phyloP scores from a whole-genome alignment of 2,329 filamentous ascomycete species.

The Sarocladium strictum region DNA sequence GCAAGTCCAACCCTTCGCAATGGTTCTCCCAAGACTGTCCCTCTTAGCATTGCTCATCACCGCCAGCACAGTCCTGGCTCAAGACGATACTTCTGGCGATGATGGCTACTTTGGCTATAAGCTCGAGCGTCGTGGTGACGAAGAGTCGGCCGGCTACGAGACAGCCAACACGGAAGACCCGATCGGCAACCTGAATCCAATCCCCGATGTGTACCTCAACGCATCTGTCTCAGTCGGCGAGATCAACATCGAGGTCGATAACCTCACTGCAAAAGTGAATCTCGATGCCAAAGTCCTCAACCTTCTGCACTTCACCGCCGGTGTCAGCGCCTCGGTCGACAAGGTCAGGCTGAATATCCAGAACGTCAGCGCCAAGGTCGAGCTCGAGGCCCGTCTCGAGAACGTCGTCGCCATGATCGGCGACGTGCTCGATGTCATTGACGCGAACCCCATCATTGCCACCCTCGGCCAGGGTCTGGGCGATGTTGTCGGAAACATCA shows the following conservation, averaged over 20 bases:
- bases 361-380: constrained; percentile 51
- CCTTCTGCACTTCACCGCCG: constrained; percentile 54
- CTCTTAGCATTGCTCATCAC: constrained; percentile 19
- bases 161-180: constrained; percentile 42
- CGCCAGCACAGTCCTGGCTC: constrained; percentile 24
- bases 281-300: constrained; percentile 30
- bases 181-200: constrained; percentile 33
- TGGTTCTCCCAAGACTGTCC: not conserved
- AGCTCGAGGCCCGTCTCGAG: constrained; percentile 52
- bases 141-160: constrained; percentile 45
- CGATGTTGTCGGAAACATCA: constrained; percentile 30
- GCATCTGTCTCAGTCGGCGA: constrained; percentile 51
- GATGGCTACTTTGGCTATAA: constrained; percentile 52
- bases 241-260: constrained; percentile 53
- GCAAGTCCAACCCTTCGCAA: constrained; percentile 4
- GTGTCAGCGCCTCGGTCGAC: constrained; percentile 53
- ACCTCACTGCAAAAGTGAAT: constrained; percentile 42
- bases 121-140: constrained; percentile 44
- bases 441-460: constrained; percentile 54
- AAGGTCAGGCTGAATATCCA: constrained; percentile 50
- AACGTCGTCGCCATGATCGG: constrained; percentile 55
- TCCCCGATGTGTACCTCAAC: constrained; percentile 56
- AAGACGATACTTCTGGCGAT: constrained; percentile 17
- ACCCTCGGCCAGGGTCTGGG: constrained; percentile 45
- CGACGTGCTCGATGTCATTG: constrained; percentile 51